Evolutionary conservation across 176 grass and related monocot species (phyloP), one percentile per base, ranked within the genome.

Genomic region (Oryza australiensis): DNA sequence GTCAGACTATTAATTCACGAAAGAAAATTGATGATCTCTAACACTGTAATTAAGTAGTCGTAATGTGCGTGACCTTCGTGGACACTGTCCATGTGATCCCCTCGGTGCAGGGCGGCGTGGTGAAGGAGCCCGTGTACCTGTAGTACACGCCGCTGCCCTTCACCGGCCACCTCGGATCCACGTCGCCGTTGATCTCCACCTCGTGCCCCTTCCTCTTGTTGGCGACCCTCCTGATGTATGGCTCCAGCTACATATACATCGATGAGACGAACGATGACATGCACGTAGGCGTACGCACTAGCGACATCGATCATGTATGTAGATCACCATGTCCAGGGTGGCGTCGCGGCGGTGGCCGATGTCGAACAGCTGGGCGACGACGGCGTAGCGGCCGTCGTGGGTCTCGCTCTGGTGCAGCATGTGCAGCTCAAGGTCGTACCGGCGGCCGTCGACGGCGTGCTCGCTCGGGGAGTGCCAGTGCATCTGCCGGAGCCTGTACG

Each of bases 391-490:
- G 18, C 27, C 48, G 48, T 28, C 26, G 41, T 29, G 57, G 0
- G 35, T 37, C 35, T 45, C 77, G 77, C 62, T 91, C 73, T 84
- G 28, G 80, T 97, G 95, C 53, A 97, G 70, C 88, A 97, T 89
- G 70, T 97, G 95, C 70, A 94, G 53, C 87, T 97, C 95, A 32
- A 97, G 51, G 5, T 76, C 64, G 78, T 94, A 92, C 26, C 83
- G 81, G n/a, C 62, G 68, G 3, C 90, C 90, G 43, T 94, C 87
- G 70, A 98, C 42, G 37, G 86, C 42, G 81, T 98, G 95, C 86
- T 98, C 95, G 57, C 92, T 94, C 11, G 95, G 95, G 14, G 84
- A 45, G 78, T 98, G 95, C 92, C 92, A 98, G 83, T 98, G 95
- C 92, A 94, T 79, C 84, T 89, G 88, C 69, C 59, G 81, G 11